Evolutionary conservation across 768 basidiomycete species (phyloP).

Genomic region (Lactarius quietus): DNA sequence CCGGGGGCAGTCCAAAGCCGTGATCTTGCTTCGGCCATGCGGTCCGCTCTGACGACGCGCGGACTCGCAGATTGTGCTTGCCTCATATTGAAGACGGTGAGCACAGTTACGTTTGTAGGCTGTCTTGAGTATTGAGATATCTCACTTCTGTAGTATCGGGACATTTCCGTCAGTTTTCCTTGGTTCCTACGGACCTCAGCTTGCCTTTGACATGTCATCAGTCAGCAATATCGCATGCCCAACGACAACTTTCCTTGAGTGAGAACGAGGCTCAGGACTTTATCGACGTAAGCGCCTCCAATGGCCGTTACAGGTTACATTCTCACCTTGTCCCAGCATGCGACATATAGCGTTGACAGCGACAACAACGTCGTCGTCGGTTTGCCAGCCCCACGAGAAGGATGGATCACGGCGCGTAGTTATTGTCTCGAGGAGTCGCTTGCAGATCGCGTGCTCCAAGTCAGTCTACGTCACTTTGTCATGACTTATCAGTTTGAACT

Average conservation of each 20-base stretch:
- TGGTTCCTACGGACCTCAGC: background rate
- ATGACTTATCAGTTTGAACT: background rate
- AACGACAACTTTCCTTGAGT: conserved; percentile 20
- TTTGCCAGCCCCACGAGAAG: conserved; percentile 17
- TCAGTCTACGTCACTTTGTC: background rate
- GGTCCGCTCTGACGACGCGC: conserved; percentile 16
- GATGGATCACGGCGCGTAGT: conserved; percentile 23
- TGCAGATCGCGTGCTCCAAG: conserved; percentile 20
- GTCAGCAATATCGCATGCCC: conserved; percentile 24
- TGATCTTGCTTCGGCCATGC: conserved; percentile 21
- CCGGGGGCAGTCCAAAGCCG: conserved; percentile 17
- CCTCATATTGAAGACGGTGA: conserved; percentile 24
- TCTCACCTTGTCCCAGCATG: conserved; percentile 11
- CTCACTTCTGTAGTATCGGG: conserved; percentile 20
- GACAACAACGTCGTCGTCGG: conserved; percentile 25
- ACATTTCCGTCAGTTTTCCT: conserved; percentile 18
- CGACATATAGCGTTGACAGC: conserved; percentile 23
- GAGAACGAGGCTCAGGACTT: conserved; percentile 26
- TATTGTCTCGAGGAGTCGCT: conserved; percentile 24
- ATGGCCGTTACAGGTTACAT: background rate
- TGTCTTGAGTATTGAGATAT: background rate
- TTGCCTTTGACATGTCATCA: background rate
- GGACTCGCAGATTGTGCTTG: conserved; percentile 18
- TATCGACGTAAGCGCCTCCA: conserved; percentile 15
- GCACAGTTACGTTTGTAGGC: background rate